A percentile compares a stretch with the other conserved stretches of the same genome.
phyloP scores from a whole-genome alignment of 306 rosid genomes.

The Rubus parviflorus region DNA sequence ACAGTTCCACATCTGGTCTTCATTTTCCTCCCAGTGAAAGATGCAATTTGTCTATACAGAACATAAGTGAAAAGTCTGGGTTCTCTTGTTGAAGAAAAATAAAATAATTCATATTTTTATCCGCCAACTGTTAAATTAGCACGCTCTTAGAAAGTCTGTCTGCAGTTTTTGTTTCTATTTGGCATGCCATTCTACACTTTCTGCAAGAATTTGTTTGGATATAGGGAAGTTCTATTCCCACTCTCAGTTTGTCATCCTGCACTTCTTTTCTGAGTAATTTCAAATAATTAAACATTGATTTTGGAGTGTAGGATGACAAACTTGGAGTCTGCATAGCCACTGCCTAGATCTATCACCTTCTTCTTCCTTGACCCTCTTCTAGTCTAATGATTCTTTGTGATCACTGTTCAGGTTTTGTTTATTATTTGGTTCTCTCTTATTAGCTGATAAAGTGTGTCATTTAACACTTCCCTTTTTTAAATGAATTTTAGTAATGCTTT shows the following conservation, averaged over 20 bases:
- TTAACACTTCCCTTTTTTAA: background rate
- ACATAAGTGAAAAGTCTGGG: background rate
- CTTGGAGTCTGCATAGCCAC: too few species aligned
- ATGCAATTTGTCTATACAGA: background rate
- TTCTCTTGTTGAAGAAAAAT: background rate
- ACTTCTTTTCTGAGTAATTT: background rate
- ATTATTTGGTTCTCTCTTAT: background rate
- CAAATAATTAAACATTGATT: background rate
- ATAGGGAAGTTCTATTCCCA: background rate
- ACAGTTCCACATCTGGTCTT: background rate
- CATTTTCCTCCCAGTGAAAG: background rate
- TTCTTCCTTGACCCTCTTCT: background rate
- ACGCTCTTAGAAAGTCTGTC: background rate
- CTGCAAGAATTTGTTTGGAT: background rate
- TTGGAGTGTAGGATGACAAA: background rate
- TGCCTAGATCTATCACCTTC: background rate
- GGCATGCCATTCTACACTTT: background rate
- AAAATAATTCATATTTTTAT: background rate
- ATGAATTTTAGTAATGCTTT: background rate
- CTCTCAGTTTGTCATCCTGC: background rate
- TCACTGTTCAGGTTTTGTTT: background rate
- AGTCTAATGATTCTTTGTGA: background rate
- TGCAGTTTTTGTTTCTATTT: background rate
- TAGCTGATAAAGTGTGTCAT: background rate
- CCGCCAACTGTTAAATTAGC: background rate